Percentiles rank a stretch among this genome's conserved stretches.
Evolutionary conservation across 768 basidiomycete genomes (phyloP).

Genomic region (Amanita rubescens): DNA sequence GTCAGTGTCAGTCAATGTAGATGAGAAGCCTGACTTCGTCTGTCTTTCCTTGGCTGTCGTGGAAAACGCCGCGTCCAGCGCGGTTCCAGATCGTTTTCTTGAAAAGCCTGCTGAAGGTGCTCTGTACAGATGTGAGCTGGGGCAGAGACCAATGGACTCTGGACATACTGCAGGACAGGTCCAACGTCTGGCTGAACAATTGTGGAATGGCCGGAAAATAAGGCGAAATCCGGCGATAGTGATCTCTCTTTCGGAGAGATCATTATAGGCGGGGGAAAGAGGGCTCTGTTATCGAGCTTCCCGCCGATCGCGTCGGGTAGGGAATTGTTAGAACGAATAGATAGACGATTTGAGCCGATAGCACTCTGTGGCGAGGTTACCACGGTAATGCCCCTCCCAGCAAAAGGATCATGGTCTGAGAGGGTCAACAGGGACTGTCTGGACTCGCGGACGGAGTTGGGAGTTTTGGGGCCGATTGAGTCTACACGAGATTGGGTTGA

Average conservation of each 20-base stretch:
- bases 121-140: neutral
- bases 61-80: neutral
- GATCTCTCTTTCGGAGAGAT: slow-evolving; percentile 37
- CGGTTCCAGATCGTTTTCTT: slow-evolving; percentile 23
- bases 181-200: slow-evolving; percentile 1
- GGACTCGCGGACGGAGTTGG: slow-evolving; percentile 36
- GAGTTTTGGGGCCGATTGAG: slow-evolving; percentile 47
- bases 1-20: slow-evolving; percentile 24
- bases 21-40: slow-evolving; percentile 23
- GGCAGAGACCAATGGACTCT: neutral
- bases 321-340: slow-evolving; percentile 47
- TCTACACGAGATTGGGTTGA: slow-evolving; percentile 51
- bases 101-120: neutral
- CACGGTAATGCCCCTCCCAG: slow-evolving; percentile 35
- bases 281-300: slow-evolving; percentile 28
- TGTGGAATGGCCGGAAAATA: slow-evolving; percentile 5
- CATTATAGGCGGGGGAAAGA: slow-evolving; percentile 47
- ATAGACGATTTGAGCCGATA: slow-evolving; percentile 40
- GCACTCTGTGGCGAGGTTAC: slow-evolving; percentile 29
- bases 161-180: slow-evolving; percentile 13
- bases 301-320: slow-evolving; percentile 28
- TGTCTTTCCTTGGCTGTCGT: slow-evolving; percentile 4
- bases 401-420: slow-evolving; percentile 61
- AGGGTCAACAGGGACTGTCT: slow-evolving; percentile 54
- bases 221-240: slow-evolving; percentile 22